These are phyloP conservation scores for Fusarium abutilonis DNA, from an alignment of 2,329 filamentous ascomycete species.

Conservation along the genomic window DNA sequence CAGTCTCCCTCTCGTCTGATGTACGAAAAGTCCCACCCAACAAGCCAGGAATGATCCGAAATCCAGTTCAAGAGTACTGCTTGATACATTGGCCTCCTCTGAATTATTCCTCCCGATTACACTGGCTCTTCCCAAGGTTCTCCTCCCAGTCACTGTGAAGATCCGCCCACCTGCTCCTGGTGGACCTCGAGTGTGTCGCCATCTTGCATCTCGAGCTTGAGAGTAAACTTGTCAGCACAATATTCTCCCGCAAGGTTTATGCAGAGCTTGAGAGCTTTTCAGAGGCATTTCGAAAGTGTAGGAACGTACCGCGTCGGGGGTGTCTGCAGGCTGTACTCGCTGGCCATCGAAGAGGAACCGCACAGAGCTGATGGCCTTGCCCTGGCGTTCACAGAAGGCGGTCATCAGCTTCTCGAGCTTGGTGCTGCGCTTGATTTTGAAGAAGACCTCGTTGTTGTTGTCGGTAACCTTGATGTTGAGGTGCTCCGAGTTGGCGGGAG, in stretches of 20 bases:
- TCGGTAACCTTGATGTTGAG: conserved; percentile 99
- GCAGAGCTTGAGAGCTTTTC: neutral
- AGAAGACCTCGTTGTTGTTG: conserved; percentile 99
- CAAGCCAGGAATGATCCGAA: conserved; percentile 18
- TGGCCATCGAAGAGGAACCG: conserved; percentile 97
- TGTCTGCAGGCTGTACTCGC: conserved; percentile 88
- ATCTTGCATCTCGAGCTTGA: conserved; percentile 93
- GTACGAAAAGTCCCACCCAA: conserved; percentile 39
- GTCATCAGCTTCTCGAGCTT: conserved; percentile 98
- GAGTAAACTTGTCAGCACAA: conserved; percentile 20
- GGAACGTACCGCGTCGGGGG: conserved; percentile 84
- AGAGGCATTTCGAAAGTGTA: neutral
- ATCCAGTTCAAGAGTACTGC: conserved; percentile 29
- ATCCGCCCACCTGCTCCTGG: conserved; percentile 95
- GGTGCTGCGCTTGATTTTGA: conserved; percentile 98
- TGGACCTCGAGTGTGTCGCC: conserved; percentile 97
- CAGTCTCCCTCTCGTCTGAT: conserved; percentile 34
- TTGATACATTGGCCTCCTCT: conserved; percentile 16
- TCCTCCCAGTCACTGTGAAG: conserved; percentile 25
- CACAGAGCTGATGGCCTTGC: conserved; percentile 84
- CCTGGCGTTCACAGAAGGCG: conserved; percentile 95
- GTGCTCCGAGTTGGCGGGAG: conserved; percentile 73
- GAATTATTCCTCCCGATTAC: conserved; percentile 4
- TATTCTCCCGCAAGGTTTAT: neutral
- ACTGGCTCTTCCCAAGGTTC: neutral